Base-by-base conservation (phyloP, 2,329 filamentous ascomycete genomes). In the Amauroascus niger region DNA sequence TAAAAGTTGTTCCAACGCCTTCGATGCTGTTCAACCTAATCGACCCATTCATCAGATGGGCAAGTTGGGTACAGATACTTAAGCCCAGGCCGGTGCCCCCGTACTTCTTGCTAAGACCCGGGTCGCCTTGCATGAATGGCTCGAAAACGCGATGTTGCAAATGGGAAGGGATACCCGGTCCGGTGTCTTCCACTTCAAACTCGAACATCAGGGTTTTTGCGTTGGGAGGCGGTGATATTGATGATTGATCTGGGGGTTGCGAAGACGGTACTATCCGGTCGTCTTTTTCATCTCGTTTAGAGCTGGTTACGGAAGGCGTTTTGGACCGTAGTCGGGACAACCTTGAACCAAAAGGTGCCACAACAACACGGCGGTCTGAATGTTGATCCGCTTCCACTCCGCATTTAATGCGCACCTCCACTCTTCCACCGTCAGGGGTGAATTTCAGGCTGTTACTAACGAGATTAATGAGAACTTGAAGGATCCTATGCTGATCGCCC, bases 401-500 rank as follows among this genome's bases (percentile, higher is more conserved):
- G 50, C 95, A 88, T 0, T 87, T 93, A 56, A 96, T 87, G 0
- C 84, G 86, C 7, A 95, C 79, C 24, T 82, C 78, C 2, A 96
- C 87, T 28, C 76, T 83, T 6, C 89, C 89, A 0, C 90, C 90
- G 54, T 84, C 79, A 54, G 89, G 86, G 0, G 90, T 96, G 65
- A 96, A 95, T 66, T 96, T 96, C 68, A 95, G 84, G 64, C 87
- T 91, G 72, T 96, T 96, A 57, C 86, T 86, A 45, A 95, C 86
- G 20, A 95, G 78, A 63, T 96, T 96, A 70, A 74, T 74, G 60
- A 74, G 72, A 24, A 95, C 90, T 62, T 95, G 89, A 44, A 88
- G 80, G 28, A 95, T 75, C 35, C 88, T 79, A 8, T 95, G 88
- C 60, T 93, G 86, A 62, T 96, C 90, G n/a, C 90, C 90, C 82